phyloP scores from a whole-genome alignment of 495 filamentous ascomycete species.

The Penicillium herquei region DNA sequence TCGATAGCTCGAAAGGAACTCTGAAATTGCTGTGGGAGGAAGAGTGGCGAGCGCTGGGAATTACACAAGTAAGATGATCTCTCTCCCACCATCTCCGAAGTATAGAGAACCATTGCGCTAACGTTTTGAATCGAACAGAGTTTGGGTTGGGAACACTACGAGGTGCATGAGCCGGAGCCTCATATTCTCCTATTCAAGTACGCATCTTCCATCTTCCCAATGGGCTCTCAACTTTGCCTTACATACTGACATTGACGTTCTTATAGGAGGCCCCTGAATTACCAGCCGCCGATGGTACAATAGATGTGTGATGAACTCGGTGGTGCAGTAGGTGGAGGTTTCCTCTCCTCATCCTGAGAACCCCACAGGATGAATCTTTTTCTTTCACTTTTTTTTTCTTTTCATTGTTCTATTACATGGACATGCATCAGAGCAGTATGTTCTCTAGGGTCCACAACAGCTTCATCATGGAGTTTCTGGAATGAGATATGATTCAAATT shows the following conservation, averaged over 20 bases:
- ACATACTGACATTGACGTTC: constrained; percentile 10
- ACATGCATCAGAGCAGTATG: constrained; percentile 21
- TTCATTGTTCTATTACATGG: constrained; percentile 16
- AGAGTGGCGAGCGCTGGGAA: constrained; percentile 94
- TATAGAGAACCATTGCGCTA: background rate
- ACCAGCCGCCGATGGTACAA: constrained; percentile 64
- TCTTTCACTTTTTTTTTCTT: constrained; percentile 5
- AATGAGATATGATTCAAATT: constrained; percentile 37
- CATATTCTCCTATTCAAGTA: constrained; percentile 99
- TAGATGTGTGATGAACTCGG: constrained; percentile 17
- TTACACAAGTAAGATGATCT: constrained; percentile 74
- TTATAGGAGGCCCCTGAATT: constrained; percentile 78
- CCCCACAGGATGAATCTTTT: constrained; percentile 1
- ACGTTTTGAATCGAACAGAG: constrained; percentile 54
- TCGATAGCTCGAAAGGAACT: constrained; percentile 84
- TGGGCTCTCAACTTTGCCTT: background rate
- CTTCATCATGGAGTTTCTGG: constrained; percentile 30
- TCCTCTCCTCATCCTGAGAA: constrained; percentile 1
- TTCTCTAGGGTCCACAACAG: constrained; percentile 27
- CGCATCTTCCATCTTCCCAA: constrained; percentile 29
- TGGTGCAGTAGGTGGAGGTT: constrained; percentile 5
- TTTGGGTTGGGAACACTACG: constrained; percentile 97
- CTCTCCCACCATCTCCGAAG: constrained; percentile 5
- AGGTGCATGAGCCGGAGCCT: constrained; percentile 97
- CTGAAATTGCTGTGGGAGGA: constrained; percentile 97